phyloP scores from a whole-genome alignment of 192 early-diverging fungal species.

The Powellomyces hirtus region DNA sequence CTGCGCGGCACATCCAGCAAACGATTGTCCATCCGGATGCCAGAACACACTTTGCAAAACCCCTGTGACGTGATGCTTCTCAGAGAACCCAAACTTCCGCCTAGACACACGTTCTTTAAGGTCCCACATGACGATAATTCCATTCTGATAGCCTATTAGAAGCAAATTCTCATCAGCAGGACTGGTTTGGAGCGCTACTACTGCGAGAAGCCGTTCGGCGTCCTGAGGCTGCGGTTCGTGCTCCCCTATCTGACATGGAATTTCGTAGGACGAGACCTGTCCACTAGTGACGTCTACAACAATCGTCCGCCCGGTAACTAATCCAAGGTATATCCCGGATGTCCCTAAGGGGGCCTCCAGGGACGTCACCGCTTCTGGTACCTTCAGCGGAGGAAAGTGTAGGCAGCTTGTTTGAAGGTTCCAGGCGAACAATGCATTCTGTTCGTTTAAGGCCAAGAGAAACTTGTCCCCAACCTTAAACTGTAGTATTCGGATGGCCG shows the following conservation, averaged over 20 bases:
- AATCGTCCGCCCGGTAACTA: not conserved
- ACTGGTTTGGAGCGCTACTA: conserved; percentile 47
- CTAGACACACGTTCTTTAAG: conserved; percentile 36
- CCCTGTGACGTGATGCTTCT: conserved; percentile 11
- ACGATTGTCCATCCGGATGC: conserved; percentile 47
- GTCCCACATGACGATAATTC: conserved; percentile 48
- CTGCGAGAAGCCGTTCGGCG: not conserved
- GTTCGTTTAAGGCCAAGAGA: conserved; percentile 45
- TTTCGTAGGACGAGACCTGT: not conserved
- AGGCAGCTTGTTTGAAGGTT: conserved; percentile 46
- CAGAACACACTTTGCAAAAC: conserved; percentile 44
- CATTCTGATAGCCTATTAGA: conserved; percentile 51
- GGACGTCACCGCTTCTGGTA: not conserved
- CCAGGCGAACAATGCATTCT: conserved; percentile 48
- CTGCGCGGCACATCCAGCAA: conserved; percentile 46
- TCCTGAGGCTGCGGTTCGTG: no score
- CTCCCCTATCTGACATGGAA: not conserved
- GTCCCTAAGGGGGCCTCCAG: not conserved
- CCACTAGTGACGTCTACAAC: not conserved
- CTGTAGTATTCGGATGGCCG: not conserved
- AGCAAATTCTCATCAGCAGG: conserved; percentile 51
- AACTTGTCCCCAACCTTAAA: conserved; percentile 54
- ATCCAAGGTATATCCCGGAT: conserved; percentile 9
- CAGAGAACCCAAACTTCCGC: conserved; percentile 9
- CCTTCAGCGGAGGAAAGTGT: conserved; percentile 6